Evolutionary conservation across 495 filamentous ascomycete genomes (phyloP).

Genomic region (Podospora tetraspora): DNA sequence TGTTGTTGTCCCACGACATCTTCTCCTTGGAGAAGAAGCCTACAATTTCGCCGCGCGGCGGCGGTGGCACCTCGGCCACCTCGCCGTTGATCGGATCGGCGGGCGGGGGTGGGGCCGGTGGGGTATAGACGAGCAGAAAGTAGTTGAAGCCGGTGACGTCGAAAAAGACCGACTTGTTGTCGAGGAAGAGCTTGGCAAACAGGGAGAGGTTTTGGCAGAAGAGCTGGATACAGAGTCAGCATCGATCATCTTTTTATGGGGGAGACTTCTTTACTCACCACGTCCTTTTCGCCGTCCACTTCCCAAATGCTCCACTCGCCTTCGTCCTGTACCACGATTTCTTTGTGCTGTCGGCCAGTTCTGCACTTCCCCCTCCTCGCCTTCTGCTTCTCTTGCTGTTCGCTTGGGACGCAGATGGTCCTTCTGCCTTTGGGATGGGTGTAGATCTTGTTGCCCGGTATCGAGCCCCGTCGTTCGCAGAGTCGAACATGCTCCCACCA

Average conservation of each 20-base stretch:
- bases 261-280: slow-evolving; percentile 41
- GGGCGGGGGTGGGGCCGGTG: slow-evolving; percentile 35
- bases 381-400: slow-evolving; percentile 39
- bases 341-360: slow-evolving; percentile 38
- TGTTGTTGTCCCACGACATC: slow-evolving; percentile 97
- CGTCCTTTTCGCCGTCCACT: slow-evolving; percentile 81
- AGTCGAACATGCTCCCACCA: slow-evolving; percentile 44
- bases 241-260: neutral
- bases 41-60: slow-evolving; percentile 54
- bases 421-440: slow-evolving; percentile 42
- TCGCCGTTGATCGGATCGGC: slow-evolving; percentile 17
- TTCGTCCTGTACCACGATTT: slow-evolving; percentile 52
- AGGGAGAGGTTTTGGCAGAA: slow-evolving; percentile 94
- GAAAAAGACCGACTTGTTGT: slow-evolving; percentile 98
- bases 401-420: slow-evolving; percentile 25
- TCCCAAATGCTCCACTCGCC: slow-evolving; percentile 69
- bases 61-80: slow-evolving; percentile 2
- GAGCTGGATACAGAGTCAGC: slow-evolving; percentile 47
- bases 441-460: slow-evolving; percentile 46
- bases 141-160: slow-evolving; percentile 93
- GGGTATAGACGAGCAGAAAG: slow-evolving; percentile 73
- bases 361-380: slow-evolving; percentile 38
- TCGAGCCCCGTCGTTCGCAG: slow-evolving; percentile 36
- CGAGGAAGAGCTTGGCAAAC: slow-evolving; percentile 96
- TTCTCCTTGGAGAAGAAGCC: slow-evolving; percentile 99